A percentile compares a stretch with the other conserved stretches of the same genome.
Evolutionary conservation across 768 basidiomycete genomes (phyloP).

Genomic region (Trametes villosa): DNA sequence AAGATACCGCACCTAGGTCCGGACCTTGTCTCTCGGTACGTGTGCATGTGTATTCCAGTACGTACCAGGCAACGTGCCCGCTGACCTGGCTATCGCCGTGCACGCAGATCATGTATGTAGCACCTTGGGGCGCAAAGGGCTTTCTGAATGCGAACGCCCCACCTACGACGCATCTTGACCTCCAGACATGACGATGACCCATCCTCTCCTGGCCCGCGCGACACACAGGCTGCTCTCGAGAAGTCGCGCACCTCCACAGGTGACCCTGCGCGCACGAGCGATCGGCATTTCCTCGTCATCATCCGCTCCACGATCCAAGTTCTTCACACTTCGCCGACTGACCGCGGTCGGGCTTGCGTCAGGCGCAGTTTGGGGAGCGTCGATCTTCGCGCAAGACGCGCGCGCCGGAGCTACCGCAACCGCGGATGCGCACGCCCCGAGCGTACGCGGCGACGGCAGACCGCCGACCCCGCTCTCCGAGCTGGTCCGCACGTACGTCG

Average conservation of each 20-base stretch:
- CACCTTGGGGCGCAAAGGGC: neutral
- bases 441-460: neutral
- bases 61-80: slow-evolving; percentile 3
- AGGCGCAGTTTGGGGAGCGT: neutral
- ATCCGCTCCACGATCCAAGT: neutral
- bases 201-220: too few species aligned
- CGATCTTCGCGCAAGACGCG: slow-evolving; percentile 14
- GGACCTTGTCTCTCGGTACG: slow-evolving; percentile 3
- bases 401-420: slow-evolving; percentile 12
- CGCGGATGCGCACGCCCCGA: slow-evolving; percentile 26
- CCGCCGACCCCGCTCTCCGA: slow-evolving; percentile 27
- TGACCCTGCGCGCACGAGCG: neutral
- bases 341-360: slow-evolving; percentile 4
- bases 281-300: neutral
- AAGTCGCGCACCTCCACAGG: neutral
- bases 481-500: slow-evolving; percentile 75
- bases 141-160: neutral
- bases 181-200: neutral
- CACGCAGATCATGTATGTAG: slow-evolving; percentile 1
- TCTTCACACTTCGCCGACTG: slow-evolving; percentile 3
- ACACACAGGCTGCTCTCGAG: neutral
- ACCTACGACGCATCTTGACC: neutral
- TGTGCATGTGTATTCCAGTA: slow-evolving; percentile 3
- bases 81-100: neutral
- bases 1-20: neutral